Conservation (phyloP, 2,329 filamentous ascomycete genomes). For the Aspergillus felis region DNA sequence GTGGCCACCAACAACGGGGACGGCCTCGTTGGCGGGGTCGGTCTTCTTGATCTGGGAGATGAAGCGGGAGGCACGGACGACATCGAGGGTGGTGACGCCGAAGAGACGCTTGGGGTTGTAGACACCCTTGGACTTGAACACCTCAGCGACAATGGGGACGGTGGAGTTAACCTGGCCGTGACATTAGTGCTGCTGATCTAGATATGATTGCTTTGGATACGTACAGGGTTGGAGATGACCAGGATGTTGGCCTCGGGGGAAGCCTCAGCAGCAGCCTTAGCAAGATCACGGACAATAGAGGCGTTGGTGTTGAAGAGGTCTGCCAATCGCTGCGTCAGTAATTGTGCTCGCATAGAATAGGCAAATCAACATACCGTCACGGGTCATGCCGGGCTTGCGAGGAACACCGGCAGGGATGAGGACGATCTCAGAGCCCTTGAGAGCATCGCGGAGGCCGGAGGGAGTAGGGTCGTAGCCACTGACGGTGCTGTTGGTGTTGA, state of each 20-base stretch:
- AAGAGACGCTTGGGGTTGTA: conserved; percentile 99
- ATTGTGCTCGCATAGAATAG: background rate
- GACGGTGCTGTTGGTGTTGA: conserved; percentile 97
- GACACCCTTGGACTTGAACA: conserved; percentile 91
- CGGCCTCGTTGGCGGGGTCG: conserved; percentile 88
- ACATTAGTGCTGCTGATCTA: conserved; percentile 6
- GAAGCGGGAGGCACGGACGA: conserved; percentile 96
- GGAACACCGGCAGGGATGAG: conserved; percentile 98
- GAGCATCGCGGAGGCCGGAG: conserved; percentile 69
- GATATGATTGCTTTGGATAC: conserved; percentile 17
- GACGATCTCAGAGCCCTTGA: conserved; percentile 88
- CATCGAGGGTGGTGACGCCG: conserved; percentile 98
- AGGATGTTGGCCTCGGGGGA: conserved; percentile 91
- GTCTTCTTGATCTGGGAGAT: conserved; percentile 89
- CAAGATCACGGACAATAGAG: conserved; percentile 96
- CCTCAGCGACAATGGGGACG: conserved; percentile 93
- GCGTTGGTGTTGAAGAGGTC: conserved; percentile 99
- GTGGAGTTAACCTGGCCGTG: conserved; percentile 79
- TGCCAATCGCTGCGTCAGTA: conserved; percentile 24
- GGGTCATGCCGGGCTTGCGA: conserved; percentile 99
- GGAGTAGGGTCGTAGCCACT: conserved; percentile 80
- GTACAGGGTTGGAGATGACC: conserved; percentile 93
- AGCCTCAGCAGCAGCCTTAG: conserved; percentile 86
- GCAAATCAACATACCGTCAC: conserved; percentile 64
- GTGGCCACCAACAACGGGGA: conserved; percentile 96